A percentile compares a stretch with the other conserved stretches of the same genome.
phyloP scores from a whole-genome alignment of 2,329 filamentous ascomycete species.

The Thelonectria rubi region DNA sequence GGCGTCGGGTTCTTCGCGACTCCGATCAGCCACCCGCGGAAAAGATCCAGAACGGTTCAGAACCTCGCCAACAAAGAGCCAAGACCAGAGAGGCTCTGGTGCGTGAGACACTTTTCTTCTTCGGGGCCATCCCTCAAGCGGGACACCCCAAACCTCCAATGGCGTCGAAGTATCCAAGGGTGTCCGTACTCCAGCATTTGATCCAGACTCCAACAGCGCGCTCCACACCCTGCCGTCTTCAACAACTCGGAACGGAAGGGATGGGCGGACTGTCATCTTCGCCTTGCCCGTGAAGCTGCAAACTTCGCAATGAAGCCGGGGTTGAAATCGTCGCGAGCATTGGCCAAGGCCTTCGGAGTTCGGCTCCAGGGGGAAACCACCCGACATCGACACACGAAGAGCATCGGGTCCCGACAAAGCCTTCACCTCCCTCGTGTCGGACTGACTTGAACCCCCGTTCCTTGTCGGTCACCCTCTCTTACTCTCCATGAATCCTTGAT shows the following conservation, averaged over 20 bases:
- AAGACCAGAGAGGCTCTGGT: too few relatives aligned
- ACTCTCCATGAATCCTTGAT: constrained; percentile 11
- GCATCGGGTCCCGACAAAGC: constrained; percentile 7
- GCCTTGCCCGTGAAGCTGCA: background rate
- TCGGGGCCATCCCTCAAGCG: constrained; percentile 4
- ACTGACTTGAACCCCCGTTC: background rate
- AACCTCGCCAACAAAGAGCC: constrained; percentile 11
- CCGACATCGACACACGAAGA: background rate
- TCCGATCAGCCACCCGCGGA: constrained; percentile 13
- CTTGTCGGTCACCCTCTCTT: constrained; percentile 21
- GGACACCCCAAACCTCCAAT: background rate
- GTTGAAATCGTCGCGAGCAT: constrained; percentile 4
- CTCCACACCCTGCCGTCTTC: constrained; percentile 18
- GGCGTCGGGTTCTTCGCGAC: background rate
- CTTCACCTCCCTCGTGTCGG: constrained; percentile 1
- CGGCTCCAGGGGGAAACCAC: background rate
- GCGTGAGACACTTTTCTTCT: constrained; percentile 16
- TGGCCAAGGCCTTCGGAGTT: constrained; percentile 4
- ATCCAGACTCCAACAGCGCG: constrained; percentile 16
- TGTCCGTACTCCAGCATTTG: constrained; percentile 10
- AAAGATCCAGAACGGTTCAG: constrained; percentile 10
- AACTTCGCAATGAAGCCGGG: constrained; percentile 5
- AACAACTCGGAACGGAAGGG: constrained; percentile 13
- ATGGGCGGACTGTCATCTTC: constrained; percentile 6
- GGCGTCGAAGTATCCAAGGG: too few relatives aligned